A percentile compares a stretch with the other conserved stretches of the same genome.
Conservation (phyloP, 176 grass and related monocot genomes). For the Triticum dicoccoides region DNA sequence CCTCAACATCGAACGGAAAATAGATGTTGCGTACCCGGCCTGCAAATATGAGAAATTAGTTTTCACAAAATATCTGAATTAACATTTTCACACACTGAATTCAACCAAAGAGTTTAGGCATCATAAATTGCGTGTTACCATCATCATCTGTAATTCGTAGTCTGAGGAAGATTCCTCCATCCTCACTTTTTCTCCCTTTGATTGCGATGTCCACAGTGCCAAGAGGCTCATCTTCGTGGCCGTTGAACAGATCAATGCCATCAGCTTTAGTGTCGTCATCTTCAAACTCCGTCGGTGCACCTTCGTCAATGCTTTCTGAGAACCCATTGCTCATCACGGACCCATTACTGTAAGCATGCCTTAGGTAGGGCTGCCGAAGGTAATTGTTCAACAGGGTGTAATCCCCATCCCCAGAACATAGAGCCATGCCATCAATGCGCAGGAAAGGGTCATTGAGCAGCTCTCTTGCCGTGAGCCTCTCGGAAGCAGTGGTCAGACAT, state of each 20-base stretch:
- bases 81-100: conserved; percentile 8
- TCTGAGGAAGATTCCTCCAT: conserved; percentile 73
- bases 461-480: conserved; percentile 64
- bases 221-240: conserved; percentile 63
- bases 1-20: conserved; percentile 78
- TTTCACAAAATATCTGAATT: background rate
- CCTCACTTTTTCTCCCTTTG: conserved; percentile 73
- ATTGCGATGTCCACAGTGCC: conserved; percentile 80
- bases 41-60: conserved; percentile 44
- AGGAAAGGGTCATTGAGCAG: conserved; percentile 84
- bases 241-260: conserved; percentile 71
- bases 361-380: conserved; percentile 35
- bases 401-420: conserved; percentile 31
- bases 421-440: conserved; percentile 34
- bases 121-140: conserved; percentile 48
- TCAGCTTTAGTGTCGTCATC: conserved; percentile 52
- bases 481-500: conserved; percentile 58
- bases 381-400: conserved; percentile 18
- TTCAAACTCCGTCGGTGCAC: conserved; percentile 36
- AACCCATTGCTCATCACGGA: conserved; percentile 47
- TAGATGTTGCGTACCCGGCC: conserved; percentile 77
- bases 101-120: conserved; percentile 5
- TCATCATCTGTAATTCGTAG: conserved; percentile 73
- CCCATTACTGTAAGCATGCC: conserved; percentile 46
- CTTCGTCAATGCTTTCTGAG: conserved; percentile 47